phyloP scores from a whole-genome alignment of 2,329 filamentous ascomycete genomes.

The Lasiodiplodia theobromae region DNA sequence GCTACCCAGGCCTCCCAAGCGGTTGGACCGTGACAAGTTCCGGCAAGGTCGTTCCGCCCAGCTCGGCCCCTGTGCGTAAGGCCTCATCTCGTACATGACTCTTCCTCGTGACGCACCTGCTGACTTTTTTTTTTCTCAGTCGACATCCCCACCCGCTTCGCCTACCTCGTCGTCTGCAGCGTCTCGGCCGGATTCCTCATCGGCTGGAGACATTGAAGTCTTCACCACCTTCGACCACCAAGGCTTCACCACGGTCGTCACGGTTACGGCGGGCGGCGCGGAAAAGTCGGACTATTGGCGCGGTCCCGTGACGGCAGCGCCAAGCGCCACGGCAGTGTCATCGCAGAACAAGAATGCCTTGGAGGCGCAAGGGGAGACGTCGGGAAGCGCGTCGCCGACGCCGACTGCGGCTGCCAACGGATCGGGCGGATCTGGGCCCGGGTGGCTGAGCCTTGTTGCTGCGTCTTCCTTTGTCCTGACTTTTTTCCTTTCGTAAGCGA shows the following conservation, averaged over 20 bases:
- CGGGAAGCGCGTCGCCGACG: slow-evolving; percentile 3
- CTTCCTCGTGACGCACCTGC: slow-evolving; percentile 6
- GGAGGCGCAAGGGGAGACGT: slow-evolving; percentile 12
- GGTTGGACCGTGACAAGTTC: slow-evolving; percentile 82
- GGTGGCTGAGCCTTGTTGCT: slow-evolving; percentile 10
- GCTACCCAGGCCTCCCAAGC: slow-evolving; percentile 69
- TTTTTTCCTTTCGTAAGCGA: slow-evolving; percentile 5
- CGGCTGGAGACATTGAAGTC: slow-evolving; percentile 49
- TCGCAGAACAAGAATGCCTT: background rate
- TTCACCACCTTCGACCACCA: slow-evolving; percentile 57
- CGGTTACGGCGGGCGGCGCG: slow-evolving; percentile 46
- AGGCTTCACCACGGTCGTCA: slow-evolving; percentile 58
- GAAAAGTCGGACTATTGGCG: slow-evolving; percentile 54
- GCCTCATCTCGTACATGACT: slow-evolving; percentile 41
- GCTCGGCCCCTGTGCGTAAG: slow-evolving; percentile 72
- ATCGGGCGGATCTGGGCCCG: background rate
- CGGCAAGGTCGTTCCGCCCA: slow-evolving; percentile 79
- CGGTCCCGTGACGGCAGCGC: slow-evolving; percentile 52
- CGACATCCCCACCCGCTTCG: slow-evolving; percentile 58
- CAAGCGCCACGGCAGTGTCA: slow-evolving; percentile 2
- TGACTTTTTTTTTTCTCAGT: slow-evolving; percentile 48
- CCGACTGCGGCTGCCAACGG: background rate
- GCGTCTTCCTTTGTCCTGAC: background rate
- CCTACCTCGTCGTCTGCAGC: slow-evolving; percentile 60
- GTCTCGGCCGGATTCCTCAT: slow-evolving; percentile 54